These are phyloP conservation scores for Vitis cinerea DNA, from an alignment of 164 flowering plant species.

Conservation along the genomic window DNA sequence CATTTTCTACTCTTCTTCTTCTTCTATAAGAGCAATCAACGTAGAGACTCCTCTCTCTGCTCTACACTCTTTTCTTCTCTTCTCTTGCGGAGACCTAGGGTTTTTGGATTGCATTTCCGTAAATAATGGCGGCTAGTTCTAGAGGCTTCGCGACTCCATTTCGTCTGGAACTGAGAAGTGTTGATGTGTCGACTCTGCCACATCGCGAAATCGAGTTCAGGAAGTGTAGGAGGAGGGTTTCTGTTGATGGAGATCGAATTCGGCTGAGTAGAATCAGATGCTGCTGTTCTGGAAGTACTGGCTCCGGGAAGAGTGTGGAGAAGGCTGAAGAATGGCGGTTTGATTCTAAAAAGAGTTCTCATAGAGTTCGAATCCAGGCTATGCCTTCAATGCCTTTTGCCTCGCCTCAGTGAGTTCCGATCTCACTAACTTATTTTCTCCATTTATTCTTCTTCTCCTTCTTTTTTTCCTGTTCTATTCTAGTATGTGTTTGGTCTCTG, in stretches of 20 bases:
- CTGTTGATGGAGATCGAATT: conserved; percentile 6
- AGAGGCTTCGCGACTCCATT: conserved; percentile 40
- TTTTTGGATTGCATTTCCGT: conserved; percentile 30
- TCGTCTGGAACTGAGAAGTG: conserved; percentile 29
- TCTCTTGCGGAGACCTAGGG: neutral
- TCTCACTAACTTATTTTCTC: neutral
- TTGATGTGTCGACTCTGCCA: neutral
- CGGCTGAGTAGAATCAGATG: conserved; percentile 23
- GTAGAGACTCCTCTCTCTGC: no score
- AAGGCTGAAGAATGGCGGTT: conserved; percentile 46
- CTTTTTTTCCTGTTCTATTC: neutral
- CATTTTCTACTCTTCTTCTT: neutral
- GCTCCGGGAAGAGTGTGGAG: conserved; percentile 34
- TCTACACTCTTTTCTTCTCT: neutral
- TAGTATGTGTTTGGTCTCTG: no score
- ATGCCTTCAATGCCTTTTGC: conserved; percentile 55
- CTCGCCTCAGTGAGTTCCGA: conserved; percentile 47
- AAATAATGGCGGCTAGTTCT: conserved; percentile 46
- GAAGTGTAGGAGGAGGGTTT: conserved; percentile 19
- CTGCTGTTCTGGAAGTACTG: conserved; percentile 38
- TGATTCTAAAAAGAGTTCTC: conserved; percentile 38
- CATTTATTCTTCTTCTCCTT: neutral
- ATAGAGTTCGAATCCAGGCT: conserved; percentile 37
- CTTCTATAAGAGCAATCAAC: neutral
- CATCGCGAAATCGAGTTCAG: conserved; percentile 13